Base-by-base conservation (phyloP, 2,329 filamentous ascomycete species). In the Sclerotinia borealis region DNA sequence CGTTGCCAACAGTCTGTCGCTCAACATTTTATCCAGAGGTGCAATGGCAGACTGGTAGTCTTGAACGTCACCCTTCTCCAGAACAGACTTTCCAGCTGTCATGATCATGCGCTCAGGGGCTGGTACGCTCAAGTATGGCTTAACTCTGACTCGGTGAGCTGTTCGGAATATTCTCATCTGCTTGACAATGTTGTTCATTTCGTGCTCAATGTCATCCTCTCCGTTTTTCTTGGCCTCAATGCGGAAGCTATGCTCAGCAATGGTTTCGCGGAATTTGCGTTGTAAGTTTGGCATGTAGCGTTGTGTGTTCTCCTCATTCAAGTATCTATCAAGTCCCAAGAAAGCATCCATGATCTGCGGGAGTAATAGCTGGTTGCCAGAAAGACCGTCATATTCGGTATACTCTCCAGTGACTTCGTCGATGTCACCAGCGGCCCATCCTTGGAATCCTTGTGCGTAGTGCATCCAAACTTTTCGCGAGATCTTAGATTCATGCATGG, bases 301-400 rank as follows among this genome's bases (percentile, higher is more conserved):
- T 41, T 29, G 65, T 59, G 11, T 63, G 3, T 69, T 66, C 27
- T 68, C 60, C 19, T 65, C 61, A 3, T 62, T 55, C 43, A 77
- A 67, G 59, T 77, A 77, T 13, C 58, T 64, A 9, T 72, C 71
- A 25, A 76, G 45, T 1, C 74, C 74, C 13, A 77, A 64, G 61
- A 77, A 76, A 2, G 74, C 74, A 64, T 77, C 76, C 8, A 77
- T 37, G 1, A 70, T 71, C 59, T 74, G 72, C 52, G 76, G 76
- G 19, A 77, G 52, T 13, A 76, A 64, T 1, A 75, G 59, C 48
- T 77, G 75, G 56, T 75, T 77, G 0, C 74, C 76, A 47, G 70
- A 74, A 8, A 77, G 67, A 29, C 76, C 76, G 63, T 76, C 72
- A 51, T 70, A 76, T 51, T 74, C 72, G 29, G 71, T 65, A 48